Base-by-base conservation (phyloP, 345 rosid species). In the Hirschfeldia incana region DNA sequence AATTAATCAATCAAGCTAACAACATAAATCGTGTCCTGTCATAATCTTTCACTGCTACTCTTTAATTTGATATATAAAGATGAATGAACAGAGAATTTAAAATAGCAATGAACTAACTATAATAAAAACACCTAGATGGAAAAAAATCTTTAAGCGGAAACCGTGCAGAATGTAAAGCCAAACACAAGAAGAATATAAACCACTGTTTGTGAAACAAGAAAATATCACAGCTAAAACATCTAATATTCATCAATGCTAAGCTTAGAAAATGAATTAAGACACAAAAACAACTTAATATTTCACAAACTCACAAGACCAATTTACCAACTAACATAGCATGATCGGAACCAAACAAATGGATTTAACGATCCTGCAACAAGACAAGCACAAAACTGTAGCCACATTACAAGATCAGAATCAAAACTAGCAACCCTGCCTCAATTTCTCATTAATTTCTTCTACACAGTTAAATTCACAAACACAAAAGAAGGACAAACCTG, bases 401-500 rank as follows among this genome's bases (percentile, higher is more conserved):
- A 36, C 70, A 77, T 29, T 51, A 51, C 59, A 70, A 57, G 62
- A 63, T 17, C 77, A 63, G 33, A 63, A 39, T 46, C 33, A 36
- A 67, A 67, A 26, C 16, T 6, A 62, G 26, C 42, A 63, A 30
- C 5, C 55, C 29, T 28, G 29, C 29, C 4, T 32, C 21, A 69
- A 1, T 11, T 13, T 21, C 34, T 78, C 49, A 72, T 8, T 4
- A 28, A 30, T 16, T 26, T 26, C 32, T 26, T 26, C 4, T 13
- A 67, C 2, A 55, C 7, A 55, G 12, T 5, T 16, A 30, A 17
- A 60, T 3, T 44, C 16, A 46, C 17, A 61, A 61, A 1, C 51
- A 68, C 17, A 15, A 17, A 53, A 12, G 0, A 58, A 39, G 16
- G 10, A 61, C 32, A 4, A 51, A 95, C 99, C 98, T 95, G 99